Evolutionary conservation across 805 yeast species (phyloP).

Genomic region (Starmerella stellata): DNA sequence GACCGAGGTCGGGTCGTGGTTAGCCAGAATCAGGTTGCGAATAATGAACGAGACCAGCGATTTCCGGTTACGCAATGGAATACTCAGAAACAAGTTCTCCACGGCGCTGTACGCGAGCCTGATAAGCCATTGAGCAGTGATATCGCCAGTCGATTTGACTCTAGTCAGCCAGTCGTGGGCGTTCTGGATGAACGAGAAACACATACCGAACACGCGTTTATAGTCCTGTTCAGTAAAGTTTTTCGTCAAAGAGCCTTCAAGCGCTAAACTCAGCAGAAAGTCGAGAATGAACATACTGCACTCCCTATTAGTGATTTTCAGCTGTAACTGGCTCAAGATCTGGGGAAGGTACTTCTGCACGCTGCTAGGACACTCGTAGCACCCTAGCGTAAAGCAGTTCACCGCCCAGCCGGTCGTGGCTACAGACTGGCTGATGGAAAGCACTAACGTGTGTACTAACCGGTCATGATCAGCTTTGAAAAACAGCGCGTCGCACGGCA

Average conservation of each 20-base stretch:
- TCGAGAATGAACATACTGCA: slow-evolving; percentile 62
- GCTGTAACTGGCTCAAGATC: slow-evolving; percentile 57
- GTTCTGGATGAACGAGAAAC: slow-evolving; percentile 60
- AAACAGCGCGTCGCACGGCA: slow-evolving; percentile 37
- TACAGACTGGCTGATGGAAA: slow-evolving; percentile 50
- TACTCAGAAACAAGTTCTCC: slow-evolving; percentile 51
- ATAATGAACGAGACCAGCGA: slow-evolving; percentile 45
- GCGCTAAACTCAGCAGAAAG: slow-evolving; percentile 46
- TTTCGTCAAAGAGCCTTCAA: slow-evolving; percentile 47
- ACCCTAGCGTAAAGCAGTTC: slow-evolving; percentile 55
- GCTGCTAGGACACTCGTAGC: slow-evolving; percentile 62
- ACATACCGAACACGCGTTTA: slow-evolving; percentile 65
- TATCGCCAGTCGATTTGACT: slow-evolving; percentile 11
- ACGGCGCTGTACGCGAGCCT: slow-evolving; percentile 52
- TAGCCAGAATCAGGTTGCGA: slow-evolving; percentile 34
- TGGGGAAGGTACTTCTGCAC: slow-evolving; percentile 49
- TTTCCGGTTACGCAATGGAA: slow-evolving; percentile 40
- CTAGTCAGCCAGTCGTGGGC: slow-evolving; percentile 31
- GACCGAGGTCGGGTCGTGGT: slow-evolving; percentile 18
- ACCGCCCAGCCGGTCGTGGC: slow-evolving; percentile 52
- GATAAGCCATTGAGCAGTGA: slow-evolving; percentile 41
- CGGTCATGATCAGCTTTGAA: slow-evolving; percentile 44
- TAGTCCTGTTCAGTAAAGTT: slow-evolving; percentile 62
- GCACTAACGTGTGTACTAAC: slow-evolving; percentile 39
- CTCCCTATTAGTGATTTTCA: slow-evolving; percentile 49